Evolutionary conservation across 2,329 filamentous ascomycete species (phyloP).

Genomic region (Myriangium duriaei): DNA sequence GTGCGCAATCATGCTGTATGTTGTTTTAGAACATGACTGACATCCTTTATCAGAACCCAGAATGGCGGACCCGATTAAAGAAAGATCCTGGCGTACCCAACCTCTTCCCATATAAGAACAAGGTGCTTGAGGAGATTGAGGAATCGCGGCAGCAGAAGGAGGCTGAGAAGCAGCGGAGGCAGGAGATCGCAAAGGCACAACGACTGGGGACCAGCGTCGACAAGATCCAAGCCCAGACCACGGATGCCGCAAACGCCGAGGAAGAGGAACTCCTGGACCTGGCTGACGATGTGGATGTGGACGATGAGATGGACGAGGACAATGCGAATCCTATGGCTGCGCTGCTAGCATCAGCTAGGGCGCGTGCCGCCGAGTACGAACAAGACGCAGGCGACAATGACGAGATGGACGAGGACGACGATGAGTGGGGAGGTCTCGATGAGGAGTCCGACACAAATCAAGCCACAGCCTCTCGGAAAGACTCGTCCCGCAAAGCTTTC

Average conservation of each 20-base stretch:
- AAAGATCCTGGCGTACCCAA: constrained; percentile 98
- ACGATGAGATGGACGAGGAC: constrained; percentile 48
- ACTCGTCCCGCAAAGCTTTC: constrained; percentile 71
- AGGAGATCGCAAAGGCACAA: constrained; percentile 51
- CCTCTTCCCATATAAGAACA: constrained; percentile 94
- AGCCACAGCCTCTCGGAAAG: constrained; percentile 27
- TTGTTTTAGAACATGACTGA: constrained; percentile 17
- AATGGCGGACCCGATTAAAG: constrained; percentile 92
- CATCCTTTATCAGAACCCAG: constrained; percentile 55
- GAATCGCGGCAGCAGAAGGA: constrained; percentile 69
- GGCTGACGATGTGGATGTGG: constrained; percentile 20
- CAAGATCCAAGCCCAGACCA: constrained; percentile 26
- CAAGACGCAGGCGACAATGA: constrained; percentile 49
- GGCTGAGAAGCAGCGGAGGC: constrained; percentile 60
- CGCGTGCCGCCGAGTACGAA: constrained; percentile 65
- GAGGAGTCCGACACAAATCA: constrained; percentile 29
- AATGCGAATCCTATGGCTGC: constrained; percentile 81
- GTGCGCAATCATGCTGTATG: constrained; percentile 26
- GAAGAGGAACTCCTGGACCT: constrained; percentile 35
- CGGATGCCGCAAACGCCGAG: constrained; percentile 40
- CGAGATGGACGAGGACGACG: constrained; percentile 43
- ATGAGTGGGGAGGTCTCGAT: constrained; percentile 34
- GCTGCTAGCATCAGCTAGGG: constrained; percentile 71
- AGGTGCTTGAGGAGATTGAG: constrained; percentile 87
- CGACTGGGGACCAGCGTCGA: constrained; percentile 24